Conservation (phyloP, 2,329 filamentous ascomycete species). For the Diplocarpon mali region DNA sequence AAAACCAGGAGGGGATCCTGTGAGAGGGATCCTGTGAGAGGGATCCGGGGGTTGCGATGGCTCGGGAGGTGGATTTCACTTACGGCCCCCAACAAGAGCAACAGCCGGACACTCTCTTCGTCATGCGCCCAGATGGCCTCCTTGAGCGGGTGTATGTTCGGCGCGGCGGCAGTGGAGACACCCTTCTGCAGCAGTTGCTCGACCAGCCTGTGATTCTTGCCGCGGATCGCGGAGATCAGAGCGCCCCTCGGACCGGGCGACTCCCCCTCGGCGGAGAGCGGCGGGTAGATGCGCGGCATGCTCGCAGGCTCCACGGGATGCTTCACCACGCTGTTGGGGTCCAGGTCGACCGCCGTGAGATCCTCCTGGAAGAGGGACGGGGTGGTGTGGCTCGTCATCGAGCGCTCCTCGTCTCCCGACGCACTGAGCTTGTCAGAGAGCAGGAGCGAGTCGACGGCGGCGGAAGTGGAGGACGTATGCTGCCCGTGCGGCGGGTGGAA, state of each 20-base stretch:
- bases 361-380: slow-evolving; percentile 29
- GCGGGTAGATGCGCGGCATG: slow-evolving; percentile 42
- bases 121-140: slow-evolving; percentile 42
- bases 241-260: slow-evolving; percentile 35
- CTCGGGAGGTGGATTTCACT: too few species aligned
- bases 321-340: slow-evolving; percentile 34
- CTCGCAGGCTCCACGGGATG: slow-evolving; percentile 38
- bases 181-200: slow-evolving; percentile 48
- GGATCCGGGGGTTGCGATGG: too few species aligned
- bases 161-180: slow-evolving; percentile 38
- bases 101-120: slow-evolving; percentile 40
- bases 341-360: slow-evolving; percentile 31
- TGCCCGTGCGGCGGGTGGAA: too few species aligned
- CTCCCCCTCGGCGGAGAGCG: slow-evolving; percentile 34
- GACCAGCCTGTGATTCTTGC: slow-evolving; percentile 43
- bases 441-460: slow-evolving; percentile 6
- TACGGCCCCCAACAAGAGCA: slow-evolving; percentile 43
- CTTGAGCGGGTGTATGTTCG: slow-evolving; percentile 38
- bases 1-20: too few species aligned
- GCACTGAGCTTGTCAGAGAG: slow-evolving; percentile 11
- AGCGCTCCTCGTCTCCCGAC: slow-evolving; percentile 22
- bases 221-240: slow-evolving; percentile 43
- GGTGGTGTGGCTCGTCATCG: slow-evolving; percentile 24
- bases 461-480: too few species aligned
- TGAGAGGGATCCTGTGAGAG: too few species aligned